These are phyloP conservation scores for Macaranga tanarius DNA, from an alignment of 441 rosid genomes.

Conservation along the genomic window DNA sequence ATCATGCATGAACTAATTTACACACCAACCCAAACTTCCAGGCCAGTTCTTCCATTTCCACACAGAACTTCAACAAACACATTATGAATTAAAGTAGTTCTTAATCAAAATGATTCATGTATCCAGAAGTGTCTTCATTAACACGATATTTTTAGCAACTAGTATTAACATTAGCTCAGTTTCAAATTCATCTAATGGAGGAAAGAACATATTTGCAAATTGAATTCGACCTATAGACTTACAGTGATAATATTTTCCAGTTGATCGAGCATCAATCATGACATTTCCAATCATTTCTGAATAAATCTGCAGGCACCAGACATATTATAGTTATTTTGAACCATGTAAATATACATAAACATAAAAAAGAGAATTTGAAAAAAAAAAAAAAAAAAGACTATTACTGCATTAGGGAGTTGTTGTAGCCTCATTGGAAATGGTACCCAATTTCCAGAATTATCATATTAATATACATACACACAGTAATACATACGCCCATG, in stretches of 20 bases:
- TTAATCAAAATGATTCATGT: background rate
- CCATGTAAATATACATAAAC: no score
- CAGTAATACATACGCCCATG: background rate
- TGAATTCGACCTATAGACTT: constrained; percentile 33
- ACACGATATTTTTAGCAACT: background rate
- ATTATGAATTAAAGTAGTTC: background rate
- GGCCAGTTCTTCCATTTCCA: background rate
- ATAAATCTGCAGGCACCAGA: constrained; percentile 60
- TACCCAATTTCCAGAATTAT: background rate
- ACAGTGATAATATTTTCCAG: constrained; percentile 99
- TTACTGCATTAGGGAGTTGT: background rate
- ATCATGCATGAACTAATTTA: background rate
- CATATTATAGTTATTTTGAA: background rate
- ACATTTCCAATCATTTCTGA: constrained; percentile 99
- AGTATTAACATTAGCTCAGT: background rate
- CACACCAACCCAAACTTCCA: background rate
- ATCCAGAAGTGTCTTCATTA: background rate
- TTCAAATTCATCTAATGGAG: background rate
- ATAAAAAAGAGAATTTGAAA: no score
- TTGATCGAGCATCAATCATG: constrained; percentile 98
- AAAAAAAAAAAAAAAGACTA: background rate
- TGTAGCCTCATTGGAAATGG: background rate
- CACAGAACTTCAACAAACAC: background rate
- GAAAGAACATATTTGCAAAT: constrained; percentile 1
- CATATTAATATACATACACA: background rate